Evolutionary conservation across 2,329 filamentous ascomycete genomes (phyloP), one percentile per base, ranked within the genome.

Genomic region (Phoma sp.): DNA sequence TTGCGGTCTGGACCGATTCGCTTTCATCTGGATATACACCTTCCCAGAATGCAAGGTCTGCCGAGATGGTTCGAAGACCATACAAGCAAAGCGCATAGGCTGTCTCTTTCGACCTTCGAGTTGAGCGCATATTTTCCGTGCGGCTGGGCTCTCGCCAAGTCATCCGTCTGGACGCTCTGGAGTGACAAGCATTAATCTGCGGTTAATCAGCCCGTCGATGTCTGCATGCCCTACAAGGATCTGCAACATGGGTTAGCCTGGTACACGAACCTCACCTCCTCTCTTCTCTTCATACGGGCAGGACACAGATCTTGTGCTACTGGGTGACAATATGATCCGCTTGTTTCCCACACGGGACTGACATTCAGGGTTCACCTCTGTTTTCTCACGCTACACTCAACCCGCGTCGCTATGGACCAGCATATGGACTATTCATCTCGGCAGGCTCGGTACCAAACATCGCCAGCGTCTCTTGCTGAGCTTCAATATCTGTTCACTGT

Each of bases 141-240:
- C 25, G 46, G 52, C 46, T 46, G 36, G 36, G 29, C 24, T 9
- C 31, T 43, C 19, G 46, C 52, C 52, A 51, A 55, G 43, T 9
- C 6, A 33, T 38, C 24, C 32, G 21, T 51, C 46, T 55, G 43
- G 36, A 55, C 31, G 36, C 41, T 47, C 45, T 65, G 57, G 53
- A 67, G 41, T 63, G 69, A 74, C 70, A 75, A 72, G 72, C 72
- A 71, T 74, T 74, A 74, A 74, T 55, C 13, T 55, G 41, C 43
- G 46, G 52, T 41, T 51, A 75, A 75, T 74, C 64, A 74, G 69
- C 57, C 61, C 59, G 63, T 70, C 71, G 69, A 73, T 73, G 64
- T 67, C 60, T 67, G 63, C 65, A 64, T 63, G 47, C 63, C 63
- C 50, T 65, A 70, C 71, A 55, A 61, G 73, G 70, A 73, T 73